Base-by-base conservation (phyloP, 192 early-diverging fungal species). In the Physocladia obscura region DNA sequence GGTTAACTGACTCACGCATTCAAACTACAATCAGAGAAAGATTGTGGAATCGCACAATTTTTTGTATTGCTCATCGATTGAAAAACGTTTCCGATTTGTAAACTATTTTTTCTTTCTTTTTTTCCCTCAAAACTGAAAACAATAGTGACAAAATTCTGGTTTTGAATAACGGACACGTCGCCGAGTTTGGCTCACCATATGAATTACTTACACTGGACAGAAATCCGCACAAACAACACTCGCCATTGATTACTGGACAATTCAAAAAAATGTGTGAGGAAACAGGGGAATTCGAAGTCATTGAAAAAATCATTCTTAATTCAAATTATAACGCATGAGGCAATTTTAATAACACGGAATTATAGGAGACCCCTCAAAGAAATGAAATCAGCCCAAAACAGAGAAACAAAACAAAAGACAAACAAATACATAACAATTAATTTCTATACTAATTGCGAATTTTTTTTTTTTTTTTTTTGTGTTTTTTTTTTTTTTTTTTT, bases 41-140 rank as follows among this genome's bases (percentile, higher is more conserved):
- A 57, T 82, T 88, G 54, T 76, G 78, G 36, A 72, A 88, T 49
- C 83, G 87, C 2, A 92, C 96, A 0, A 71, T 98, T 35, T 72
- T 98, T 26, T 89, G 88, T 52, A 92, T 98, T 73, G 96, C 96
- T 4, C 96, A 98, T 72, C 86, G 94, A 24, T 51, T 86, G 34
- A 60, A 56, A 34, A 76, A 21, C 4, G 49, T 76, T 4, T 35
- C 74, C 22, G 74, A 62, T 56, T 57, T 50, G 67, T 69, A 13
- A 58, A 22, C 8, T 48, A 58, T 0, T 31, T 30, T 27, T 36
- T 38, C 2, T 15, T 2, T 4, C 32, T 22, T 6, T 50, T 48
- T 21, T 47, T 26, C 26, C 37, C 22, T 50, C 47, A 50, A 26
- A 56, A 6, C 2, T 6, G 17, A 36, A 13, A 22, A 19, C 26